phyloP scores from a whole-genome alignment of 2,329 filamentous ascomycete genomes.

The Botrytis byssoidea region DNA sequence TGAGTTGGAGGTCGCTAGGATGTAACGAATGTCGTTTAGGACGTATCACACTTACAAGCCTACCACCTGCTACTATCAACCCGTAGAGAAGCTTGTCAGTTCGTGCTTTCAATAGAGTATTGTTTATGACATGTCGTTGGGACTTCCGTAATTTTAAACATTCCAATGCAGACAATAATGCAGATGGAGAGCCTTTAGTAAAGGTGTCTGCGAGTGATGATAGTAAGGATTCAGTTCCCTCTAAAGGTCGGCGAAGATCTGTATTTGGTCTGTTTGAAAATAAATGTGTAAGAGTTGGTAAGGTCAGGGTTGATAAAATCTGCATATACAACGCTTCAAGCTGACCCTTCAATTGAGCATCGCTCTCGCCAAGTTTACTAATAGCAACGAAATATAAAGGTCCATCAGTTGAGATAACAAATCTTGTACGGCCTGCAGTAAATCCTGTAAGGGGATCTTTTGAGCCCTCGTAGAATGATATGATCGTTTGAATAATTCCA shows the following conservation, averaged over 20 bases:
- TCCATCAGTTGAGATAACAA: constrained; percentile 81
- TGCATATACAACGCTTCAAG: constrained; percentile 97
- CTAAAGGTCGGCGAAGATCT: constrained; percentile 82
- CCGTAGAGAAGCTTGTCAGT: constrained; percentile 84
- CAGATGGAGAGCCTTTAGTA: constrained; percentile 85
- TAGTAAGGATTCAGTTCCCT: constrained; percentile 87
- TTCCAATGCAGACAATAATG: constrained; percentile 84
- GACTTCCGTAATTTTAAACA: constrained; percentile 90
- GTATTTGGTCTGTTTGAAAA: constrained; percentile 92
- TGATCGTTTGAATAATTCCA: constrained; percentile 93
- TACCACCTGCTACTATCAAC: constrained; percentile 86
- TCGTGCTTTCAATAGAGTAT: constrained; percentile 75
- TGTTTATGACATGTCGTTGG: constrained; percentile 82
- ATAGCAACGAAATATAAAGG: constrained; percentile 92
- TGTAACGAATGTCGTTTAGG: constrained; percentile 95
- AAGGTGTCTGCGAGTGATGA: constrained; percentile 94
- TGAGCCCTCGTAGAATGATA: constrained; percentile 88
- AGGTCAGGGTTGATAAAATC: constrained; percentile 89
- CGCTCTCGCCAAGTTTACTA: constrained; percentile 88
- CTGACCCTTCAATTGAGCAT: constrained; percentile 80
- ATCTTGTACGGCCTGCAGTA: constrained; percentile 80
- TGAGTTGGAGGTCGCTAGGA: constrained; percentile 89
- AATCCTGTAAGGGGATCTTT: constrained; percentile 79
- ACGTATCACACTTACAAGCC: constrained; percentile 89
- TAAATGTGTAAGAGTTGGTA: constrained; percentile 81